phyloP scores from a whole-genome alignment of 2,329 filamentous ascomycete genomes.

The Verticillium tricorpus region DNA sequence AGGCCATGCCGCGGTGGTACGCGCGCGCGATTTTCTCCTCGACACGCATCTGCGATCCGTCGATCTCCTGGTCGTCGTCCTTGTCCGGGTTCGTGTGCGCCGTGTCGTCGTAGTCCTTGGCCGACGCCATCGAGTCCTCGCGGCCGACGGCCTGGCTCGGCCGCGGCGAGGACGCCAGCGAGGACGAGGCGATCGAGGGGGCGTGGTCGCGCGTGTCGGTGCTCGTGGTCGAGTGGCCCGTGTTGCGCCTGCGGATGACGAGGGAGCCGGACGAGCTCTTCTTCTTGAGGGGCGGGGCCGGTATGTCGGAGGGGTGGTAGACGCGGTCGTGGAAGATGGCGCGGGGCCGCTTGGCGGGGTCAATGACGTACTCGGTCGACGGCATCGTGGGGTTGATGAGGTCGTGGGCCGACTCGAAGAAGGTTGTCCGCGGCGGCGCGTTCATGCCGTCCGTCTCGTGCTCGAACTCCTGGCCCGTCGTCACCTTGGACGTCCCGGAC shows the following conservation, averaged over 20 bases:
- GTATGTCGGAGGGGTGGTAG: slow-evolving; percentile 91
- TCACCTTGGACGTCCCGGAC: slow-evolving; percentile 35
- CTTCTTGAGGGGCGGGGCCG: slow-evolving; percentile 66
- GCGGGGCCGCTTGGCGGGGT: slow-evolving; percentile 74
- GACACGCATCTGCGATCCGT: slow-evolving; percentile 73
- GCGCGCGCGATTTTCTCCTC: slow-evolving; percentile 97
- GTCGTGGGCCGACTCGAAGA: slow-evolving; percentile 93
- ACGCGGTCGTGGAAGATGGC: slow-evolving; percentile 97
- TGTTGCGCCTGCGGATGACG: slow-evolving; percentile 20
- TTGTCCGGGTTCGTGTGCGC: slow-evolving; percentile 41
- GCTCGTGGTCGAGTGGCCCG: slow-evolving; percentile 8
- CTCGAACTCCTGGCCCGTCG: slow-evolving; percentile 44
- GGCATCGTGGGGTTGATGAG: slow-evolving; percentile 87
- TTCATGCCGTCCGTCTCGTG: slow-evolving; percentile 43
- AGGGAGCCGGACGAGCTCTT: slow-evolving; percentile 32
- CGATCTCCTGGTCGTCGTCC: slow-evolving; percentile 32
- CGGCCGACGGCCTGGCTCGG: slow-evolving; percentile 27
- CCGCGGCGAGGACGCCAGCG: slow-evolving; percentile 7
- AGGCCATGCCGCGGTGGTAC: slow-evolving; percentile 86
- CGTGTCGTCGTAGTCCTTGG: slow-evolving; percentile 49
- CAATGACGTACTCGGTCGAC: slow-evolving; percentile 72
- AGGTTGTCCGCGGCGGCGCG: slow-evolving; percentile 82
- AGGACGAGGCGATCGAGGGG: not conserved
- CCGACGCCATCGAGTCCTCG: slow-evolving; percentile 37
- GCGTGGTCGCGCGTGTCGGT: slow-evolving; percentile 6